Evolutionary conservation across 495 filamentous ascomycete species (phyloP).

Genomic region (Xylaria bambusicola): DNA sequence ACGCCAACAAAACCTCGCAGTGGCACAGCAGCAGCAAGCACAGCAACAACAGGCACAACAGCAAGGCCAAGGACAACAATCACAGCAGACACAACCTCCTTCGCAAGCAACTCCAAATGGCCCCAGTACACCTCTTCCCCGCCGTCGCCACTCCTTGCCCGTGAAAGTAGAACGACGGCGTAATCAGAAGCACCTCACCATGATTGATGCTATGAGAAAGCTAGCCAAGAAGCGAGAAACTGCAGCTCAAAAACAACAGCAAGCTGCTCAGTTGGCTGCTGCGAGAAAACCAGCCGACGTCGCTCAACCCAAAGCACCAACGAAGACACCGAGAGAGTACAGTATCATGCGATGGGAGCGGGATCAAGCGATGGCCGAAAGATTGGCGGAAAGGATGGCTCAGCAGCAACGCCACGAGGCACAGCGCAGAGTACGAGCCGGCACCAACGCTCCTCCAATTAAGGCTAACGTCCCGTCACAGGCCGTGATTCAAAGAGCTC

Average conservation of each 20-base stretch:
- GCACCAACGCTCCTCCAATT: conserved; percentile 17
- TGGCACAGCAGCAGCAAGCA: conserved; percentile 47
- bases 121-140: conserved; percentile 56
- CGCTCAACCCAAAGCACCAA: conserved; percentile 53
- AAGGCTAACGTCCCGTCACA: conserved; percentile 29
- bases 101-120: conserved; percentile 58
- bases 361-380: conserved; percentile 75
- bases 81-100: conserved; percentile 52
- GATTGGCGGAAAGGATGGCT: conserved; percentile 72
- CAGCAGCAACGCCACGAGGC: conserved; percentile 63
- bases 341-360: conserved; percentile 84
- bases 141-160: conserved; percentile 66
- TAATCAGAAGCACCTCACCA: conserved; percentile 78
- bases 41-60: conserved; percentile 49
- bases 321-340: conserved; percentile 80
- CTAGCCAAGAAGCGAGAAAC: conserved; percentile 91
- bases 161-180: conserved; percentile 81
- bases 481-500: conserved; percentile 39
- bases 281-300: conserved; percentile 71
- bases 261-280: conserved; percentile 68
- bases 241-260: conserved; percentile 79
- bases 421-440: conserved; percentile 56
- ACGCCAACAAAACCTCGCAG: conserved; percentile 60
- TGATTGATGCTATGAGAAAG: conserved; percentile 95
- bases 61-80: conserved; percentile 52